Evolutionary conservation across 495 filamentous ascomycete species (phyloP).

Genomic region (Cercophora newfieldiana): DNA sequence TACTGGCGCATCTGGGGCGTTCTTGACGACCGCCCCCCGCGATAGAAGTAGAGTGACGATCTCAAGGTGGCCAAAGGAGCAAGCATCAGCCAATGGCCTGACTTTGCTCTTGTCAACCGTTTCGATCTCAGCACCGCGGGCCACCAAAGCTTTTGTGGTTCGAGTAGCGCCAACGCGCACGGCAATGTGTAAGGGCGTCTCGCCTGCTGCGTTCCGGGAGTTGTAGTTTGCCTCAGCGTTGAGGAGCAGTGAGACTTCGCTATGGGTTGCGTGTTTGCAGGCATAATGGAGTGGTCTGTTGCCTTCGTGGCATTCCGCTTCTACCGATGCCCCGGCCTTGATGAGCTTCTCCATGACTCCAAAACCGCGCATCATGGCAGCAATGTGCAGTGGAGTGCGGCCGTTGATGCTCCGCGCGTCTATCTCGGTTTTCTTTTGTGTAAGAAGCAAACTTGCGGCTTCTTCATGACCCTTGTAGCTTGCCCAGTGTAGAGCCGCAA

Average conservation of each 20-base stretch:
- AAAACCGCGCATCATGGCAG: constrained; percentile 4
- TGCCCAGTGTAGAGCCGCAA: constrained; percentile 14
- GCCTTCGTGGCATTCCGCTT: neutral
- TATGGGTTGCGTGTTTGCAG: neutral
- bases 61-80: neutral
- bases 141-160: neutral
- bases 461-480: constrained; percentile 13
- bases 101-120: neutral
- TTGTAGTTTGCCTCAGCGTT: neutral
- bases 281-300: constrained; percentile 7
- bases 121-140: neutral
- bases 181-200: neutral
- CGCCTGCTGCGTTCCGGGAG: neutral
- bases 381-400: neutral
- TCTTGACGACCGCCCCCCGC: neutral
- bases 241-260: neutral
- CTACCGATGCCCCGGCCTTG: constrained; percentile 8
- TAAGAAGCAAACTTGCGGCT: neutral
- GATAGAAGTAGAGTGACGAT: neutral
- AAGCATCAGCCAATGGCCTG: constrained; percentile 6
- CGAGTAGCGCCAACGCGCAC: neutral
- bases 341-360: constrained; percentile 15
- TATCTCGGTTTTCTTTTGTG: neutral
- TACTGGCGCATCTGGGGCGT: neutral
- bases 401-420: neutral